These are phyloP conservation scores for Claviceps maximensis DNA, from an alignment of 2,329 filamentous ascomycete genomes.

Conservation along the genomic window DNA sequence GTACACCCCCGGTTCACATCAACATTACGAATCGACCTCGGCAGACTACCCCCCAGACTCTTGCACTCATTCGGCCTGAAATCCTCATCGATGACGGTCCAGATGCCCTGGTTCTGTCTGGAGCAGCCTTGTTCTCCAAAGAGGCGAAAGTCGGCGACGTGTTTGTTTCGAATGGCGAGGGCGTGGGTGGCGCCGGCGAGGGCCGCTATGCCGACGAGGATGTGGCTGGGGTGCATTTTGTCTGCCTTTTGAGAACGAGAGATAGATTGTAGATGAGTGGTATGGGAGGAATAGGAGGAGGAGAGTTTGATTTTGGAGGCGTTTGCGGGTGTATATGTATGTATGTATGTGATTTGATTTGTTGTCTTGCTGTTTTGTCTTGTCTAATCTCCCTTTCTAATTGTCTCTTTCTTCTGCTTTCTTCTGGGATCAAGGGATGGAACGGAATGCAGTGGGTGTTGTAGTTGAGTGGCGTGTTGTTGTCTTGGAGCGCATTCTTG, in stretches of 20 bases:
- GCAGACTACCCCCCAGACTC: slow-evolving; percentile 4
- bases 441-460: no score
- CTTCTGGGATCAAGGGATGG: no score
- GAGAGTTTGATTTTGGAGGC: no score
- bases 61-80: slow-evolving; percentile 10
- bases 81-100: slow-evolving; percentile 14
- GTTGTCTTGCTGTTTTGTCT: no score
- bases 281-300: no score
- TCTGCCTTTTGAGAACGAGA: no score
- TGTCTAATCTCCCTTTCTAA: no score
- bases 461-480: no score
- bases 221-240: slow-evolving; percentile 8
- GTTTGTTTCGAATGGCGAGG: slow-evolving; percentile 9
- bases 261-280: no score
- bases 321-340: neutral
- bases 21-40: slow-evolving; percentile 8
- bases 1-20: slow-evolving; percentile 10
- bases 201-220: slow-evolving; percentile 5
- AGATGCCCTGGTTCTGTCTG: slow-evolving; percentile 12
- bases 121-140: slow-evolving; percentile 10
- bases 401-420: no score
- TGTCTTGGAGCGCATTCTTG: no score
- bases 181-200: slow-evolving; percentile 8
- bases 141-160: slow-evolving; percentile 15
- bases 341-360: no score